Evolutionary conservation across 345 rosid species (phyloP).

Genomic region (Camelina neglecta): DNA sequence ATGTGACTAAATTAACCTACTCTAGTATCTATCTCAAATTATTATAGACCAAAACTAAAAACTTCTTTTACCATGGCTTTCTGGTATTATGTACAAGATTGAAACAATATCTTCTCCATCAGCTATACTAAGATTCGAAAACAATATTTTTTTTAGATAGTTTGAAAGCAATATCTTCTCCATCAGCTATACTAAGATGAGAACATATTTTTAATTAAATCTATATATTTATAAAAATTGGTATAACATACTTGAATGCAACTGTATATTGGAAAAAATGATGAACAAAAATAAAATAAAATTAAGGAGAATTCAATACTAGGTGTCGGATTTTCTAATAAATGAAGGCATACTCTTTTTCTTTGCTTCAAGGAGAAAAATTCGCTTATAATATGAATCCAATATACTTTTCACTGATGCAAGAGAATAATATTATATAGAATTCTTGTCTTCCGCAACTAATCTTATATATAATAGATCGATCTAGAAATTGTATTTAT

Average conservation of each 20-base stretch:
- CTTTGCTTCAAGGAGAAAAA: conserved; percentile 9
- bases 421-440: not conserved
- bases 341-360: conserved; percentile 2
- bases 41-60: too few relatives aligned
- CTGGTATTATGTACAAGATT: not conserved
- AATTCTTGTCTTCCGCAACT: not conserved
- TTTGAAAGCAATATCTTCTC: not conserved
- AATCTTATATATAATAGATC: not conserved
- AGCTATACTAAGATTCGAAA: not conserved
- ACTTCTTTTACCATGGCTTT: not conserved
- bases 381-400: not conserved
- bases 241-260: not conserved
- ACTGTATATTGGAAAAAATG: not conserved
- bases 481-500: not conserved
- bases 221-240: not conserved
- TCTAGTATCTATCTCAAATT: not conserved
- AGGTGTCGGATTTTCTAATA: not conserved
- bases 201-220: not conserved
- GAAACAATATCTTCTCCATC: not conserved
- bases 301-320: conserved; percentile 1
- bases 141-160: not conserved
- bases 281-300: too few relatives aligned
- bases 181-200: not conserved
- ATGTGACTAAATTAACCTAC: not conserved
- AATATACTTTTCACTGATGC: not conserved